These are phyloP conservation scores for Cutaneotrichosporon cavernicola DNA, from an alignment of 1,284 basidiomycete genomes.

Conservation along the genomic window DNA sequence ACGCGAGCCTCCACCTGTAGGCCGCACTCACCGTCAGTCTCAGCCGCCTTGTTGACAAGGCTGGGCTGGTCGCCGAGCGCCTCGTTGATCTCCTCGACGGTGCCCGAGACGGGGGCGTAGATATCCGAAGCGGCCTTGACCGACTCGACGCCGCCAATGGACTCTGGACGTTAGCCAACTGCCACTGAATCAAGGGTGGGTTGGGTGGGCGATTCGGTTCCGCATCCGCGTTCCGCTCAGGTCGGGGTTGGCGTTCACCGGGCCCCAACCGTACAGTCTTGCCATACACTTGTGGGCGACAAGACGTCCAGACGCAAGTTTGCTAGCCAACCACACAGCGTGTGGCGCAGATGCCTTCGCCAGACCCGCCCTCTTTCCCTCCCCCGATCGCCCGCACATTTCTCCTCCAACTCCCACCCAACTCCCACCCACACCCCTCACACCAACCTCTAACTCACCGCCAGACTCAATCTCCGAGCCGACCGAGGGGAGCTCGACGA, in stretches of 20 bases:
- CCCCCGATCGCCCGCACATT: too few species aligned
- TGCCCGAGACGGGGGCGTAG: constrained; percentile 89
- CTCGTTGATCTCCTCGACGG: constrained; percentile 76
- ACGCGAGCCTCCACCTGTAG: neutral
- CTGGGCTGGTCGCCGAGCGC: constrained; percentile 68
- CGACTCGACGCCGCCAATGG: constrained; percentile 94
- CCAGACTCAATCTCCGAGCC: constrained; percentile 71
- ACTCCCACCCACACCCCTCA: too few species aligned
- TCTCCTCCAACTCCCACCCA: too few species aligned
- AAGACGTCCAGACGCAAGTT: neutral
- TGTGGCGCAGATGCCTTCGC: too few species aligned
- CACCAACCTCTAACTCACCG: constrained; percentile 62
- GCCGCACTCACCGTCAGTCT: constrained; percentile 68
- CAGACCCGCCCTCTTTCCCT: too few species aligned
- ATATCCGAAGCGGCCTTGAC: constrained; percentile 98
- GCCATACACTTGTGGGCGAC: too few species aligned
- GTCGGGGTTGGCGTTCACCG: neutral
- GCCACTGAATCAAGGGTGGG: neutral
- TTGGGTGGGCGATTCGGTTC: neutral
- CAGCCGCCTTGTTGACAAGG: constrained; percentile 85
- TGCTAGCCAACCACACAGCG: neutral
- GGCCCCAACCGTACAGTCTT: too few species aligned
- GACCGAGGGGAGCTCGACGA: constrained; percentile 82
- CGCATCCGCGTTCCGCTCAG: neutral
- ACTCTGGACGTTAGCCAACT: constrained; percentile 58